These are phyloP conservation scores for Ophiostoma ulmi DNA, from an alignment of 2,329 filamentous ascomycete species.

Conservation along the genomic window DNA sequence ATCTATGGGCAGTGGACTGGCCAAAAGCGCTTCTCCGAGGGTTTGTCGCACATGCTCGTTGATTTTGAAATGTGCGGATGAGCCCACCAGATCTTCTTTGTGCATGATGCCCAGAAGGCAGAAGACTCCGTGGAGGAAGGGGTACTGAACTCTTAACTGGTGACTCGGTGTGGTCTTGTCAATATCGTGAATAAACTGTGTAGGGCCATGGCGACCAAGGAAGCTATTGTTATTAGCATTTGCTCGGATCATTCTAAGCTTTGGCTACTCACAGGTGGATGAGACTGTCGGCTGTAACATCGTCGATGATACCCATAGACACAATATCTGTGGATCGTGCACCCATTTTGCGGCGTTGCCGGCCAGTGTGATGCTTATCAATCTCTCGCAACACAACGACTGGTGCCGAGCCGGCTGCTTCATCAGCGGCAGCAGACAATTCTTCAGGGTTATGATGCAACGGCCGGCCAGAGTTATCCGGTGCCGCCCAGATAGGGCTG, in stretches of 20 bases:
- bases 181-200: slow-evolving; percentile 4
- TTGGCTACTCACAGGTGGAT: background rate
- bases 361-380: slow-evolving; percentile 13
- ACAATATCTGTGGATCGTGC: slow-evolving; percentile 11
- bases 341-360: slow-evolving; percentile 11
- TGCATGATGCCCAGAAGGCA: slow-evolving; percentile 14
- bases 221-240: background rate
- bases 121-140: slow-evolving; percentile 6
- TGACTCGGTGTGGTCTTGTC: slow-evolving; percentile 2
- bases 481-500: slow-evolving; percentile 10
- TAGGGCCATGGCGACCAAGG: background rate
- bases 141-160: slow-evolving; percentile 7
- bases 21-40: slow-evolving; percentile 6
- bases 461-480: background rate
- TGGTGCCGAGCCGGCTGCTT: slow-evolving; percentile 8
- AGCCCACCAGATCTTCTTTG: slow-evolving; percentile 3
- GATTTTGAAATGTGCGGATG: slow-evolving; percentile 8
- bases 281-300: slow-evolving; percentile 2
- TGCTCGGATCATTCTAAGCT: no score
- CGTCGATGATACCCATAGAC: slow-evolving; percentile 12
- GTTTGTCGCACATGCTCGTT: slow-evolving; percentile 14
- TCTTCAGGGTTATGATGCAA: slow-evolving; percentile 12
- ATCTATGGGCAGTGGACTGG: slow-evolving; percentile 7
- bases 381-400: slow-evolving; percentile 14
- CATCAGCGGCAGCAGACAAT: slow-evolving; percentile 13